Conservation (phyloP, 2,329 filamentous ascomycete species). For the Ceratocystis alfenasii region DNA sequence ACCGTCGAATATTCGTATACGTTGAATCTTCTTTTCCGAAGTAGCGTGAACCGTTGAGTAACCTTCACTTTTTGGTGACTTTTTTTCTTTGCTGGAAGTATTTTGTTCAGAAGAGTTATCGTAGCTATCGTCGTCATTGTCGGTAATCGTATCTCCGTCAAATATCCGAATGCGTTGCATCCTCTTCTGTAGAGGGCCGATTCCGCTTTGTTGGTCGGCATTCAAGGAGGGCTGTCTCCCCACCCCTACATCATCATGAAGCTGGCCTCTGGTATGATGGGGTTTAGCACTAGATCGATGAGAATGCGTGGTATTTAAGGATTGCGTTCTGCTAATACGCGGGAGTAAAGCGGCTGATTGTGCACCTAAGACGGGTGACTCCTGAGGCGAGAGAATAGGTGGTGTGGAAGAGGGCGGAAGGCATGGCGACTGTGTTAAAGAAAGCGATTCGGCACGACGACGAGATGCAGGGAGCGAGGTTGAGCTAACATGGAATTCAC, state of each 20-base stretch:
- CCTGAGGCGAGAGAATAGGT: neutral
- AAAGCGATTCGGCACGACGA: neutral
- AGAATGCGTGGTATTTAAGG: neutral
- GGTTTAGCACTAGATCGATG: neutral
- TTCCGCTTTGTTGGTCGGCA: neutral
- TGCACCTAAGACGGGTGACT: neutral
- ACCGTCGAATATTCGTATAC: slow-evolving; percentile 4
- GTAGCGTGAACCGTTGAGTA: neutral
- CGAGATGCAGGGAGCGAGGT: neutral
- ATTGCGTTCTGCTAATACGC: slow-evolving; percentile 1
- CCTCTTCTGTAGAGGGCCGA: neutral
- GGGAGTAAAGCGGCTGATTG: neutral
- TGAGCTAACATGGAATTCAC: neutral
- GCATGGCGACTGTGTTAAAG: neutral
- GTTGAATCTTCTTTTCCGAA: neutral
- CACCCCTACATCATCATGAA: neutral
- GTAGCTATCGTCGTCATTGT: neutral
- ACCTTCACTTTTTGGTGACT: neutral
- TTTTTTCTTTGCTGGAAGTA: neutral
- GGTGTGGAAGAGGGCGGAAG: neutral
- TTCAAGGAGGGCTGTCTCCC: neutral
- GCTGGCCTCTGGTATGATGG: neutral
- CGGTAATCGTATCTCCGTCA: slow-evolving; percentile 8
- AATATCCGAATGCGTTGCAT: slow-evolving; percentile 4
- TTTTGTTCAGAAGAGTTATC: neutral